Conservation (phyloP, 1,284 basidiomycete genomes). For the Leccinum griseonigrum region DNA sequence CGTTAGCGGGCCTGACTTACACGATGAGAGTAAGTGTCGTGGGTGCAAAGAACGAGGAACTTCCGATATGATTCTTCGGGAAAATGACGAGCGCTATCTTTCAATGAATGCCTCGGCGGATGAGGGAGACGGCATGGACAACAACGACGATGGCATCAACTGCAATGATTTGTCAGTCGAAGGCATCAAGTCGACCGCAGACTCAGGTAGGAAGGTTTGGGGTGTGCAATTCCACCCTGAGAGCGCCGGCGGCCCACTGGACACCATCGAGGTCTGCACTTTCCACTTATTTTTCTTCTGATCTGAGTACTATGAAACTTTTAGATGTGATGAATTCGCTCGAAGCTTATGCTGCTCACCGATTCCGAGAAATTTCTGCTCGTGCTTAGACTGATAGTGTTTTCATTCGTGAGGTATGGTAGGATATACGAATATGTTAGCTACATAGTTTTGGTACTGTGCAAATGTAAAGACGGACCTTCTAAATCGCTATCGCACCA, state of each 20-base stretch:
- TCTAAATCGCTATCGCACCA: too few relatives aligned
- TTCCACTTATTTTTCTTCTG: too few relatives aligned
- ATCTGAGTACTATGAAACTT: too few relatives aligned
- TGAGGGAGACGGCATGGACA: neutral
- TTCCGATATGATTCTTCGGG: constrained; percentile 30
- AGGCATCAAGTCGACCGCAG: constrained; percentile 89
- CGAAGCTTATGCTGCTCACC: too few relatives aligned
- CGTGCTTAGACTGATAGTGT: constrained; percentile 14
- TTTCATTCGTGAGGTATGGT: neutral
- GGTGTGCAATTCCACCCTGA: constrained; percentile 98
- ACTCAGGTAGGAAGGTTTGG: constrained; percentile 88
- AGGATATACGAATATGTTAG: constrained; percentile 19
- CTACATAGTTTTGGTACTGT: neutral
- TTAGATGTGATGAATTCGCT: too few relatives aligned
- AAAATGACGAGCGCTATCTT: constrained; percentile 25
- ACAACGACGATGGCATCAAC: constrained; percentile 59
- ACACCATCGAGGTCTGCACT: too few relatives aligned
- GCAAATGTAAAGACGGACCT: neutral
- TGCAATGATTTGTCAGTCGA: constrained; percentile 98
- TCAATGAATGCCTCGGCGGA: constrained; percentile 7
- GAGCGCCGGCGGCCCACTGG: constrained; percentile 58
- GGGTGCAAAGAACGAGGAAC: constrained; percentile 33
- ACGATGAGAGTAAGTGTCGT: constrained; percentile 42
- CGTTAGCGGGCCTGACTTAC: constrained; percentile 37
- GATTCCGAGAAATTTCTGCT: too few relatives aligned